Conservation (phyloP, 495 filamentous ascomycete species). For the Xylaria acuta region DNA sequence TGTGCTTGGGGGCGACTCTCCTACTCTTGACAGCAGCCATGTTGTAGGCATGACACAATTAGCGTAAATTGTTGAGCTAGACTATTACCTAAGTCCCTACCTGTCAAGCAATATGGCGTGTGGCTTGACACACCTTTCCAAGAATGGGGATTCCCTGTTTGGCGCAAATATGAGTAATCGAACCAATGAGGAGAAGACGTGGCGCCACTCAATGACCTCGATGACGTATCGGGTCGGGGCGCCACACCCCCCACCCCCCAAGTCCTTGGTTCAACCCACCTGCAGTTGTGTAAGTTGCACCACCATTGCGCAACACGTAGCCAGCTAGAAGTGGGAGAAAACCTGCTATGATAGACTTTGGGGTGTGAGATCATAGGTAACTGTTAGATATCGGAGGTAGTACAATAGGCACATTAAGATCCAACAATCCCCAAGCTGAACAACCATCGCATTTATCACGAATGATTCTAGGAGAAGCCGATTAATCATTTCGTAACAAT, state of each 20-base stretch:
- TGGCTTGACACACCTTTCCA: conserved; percentile 14
- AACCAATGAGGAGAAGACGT: background rate
- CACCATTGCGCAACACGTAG: background rate
- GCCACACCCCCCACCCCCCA: conserved; percentile 12
- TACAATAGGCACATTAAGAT: background rate
- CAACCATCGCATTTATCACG: background rate
- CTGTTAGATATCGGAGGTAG: background rate
- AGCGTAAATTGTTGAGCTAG: no score
- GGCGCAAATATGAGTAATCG: background rate
- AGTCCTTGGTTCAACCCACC: background rate
- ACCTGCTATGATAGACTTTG: conserved; percentile 17
- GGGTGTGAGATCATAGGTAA: conserved; percentile 22
- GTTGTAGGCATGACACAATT: conserved; percentile 11
- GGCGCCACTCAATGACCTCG: conserved; percentile 17
- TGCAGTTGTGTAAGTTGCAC: conserved; percentile 11
- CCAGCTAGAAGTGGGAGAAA: background rate
- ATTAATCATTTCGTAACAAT: background rate
- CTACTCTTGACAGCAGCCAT: background rate
- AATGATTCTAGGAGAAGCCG: background rate
- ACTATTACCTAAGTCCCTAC: no score
- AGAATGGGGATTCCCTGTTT: conserved; percentile 23
- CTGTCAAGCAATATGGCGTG: background rate
- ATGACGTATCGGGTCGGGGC: conserved; percentile 7
- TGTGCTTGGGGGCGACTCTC: no score
- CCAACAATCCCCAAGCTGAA: background rate